Conservation (phyloP, 2,329 filamentous ascomycete genomes). For the Coniochaeta sp. region DNA sequence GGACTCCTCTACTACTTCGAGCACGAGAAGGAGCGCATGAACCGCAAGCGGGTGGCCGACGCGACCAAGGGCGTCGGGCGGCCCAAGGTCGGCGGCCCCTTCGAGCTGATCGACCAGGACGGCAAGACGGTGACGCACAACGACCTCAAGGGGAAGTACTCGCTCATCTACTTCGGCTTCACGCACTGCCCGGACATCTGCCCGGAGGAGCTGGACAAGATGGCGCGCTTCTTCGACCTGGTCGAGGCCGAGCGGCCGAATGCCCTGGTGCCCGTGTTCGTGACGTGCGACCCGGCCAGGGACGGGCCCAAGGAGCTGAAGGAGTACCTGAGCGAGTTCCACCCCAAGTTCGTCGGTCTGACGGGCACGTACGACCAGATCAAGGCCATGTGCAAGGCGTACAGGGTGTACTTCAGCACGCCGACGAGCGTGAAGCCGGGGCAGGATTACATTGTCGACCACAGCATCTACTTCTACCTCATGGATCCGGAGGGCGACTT, state of each 20-base stretch:
- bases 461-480: conserved; percentile 98
- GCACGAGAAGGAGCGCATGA: conserved; percentile 84
- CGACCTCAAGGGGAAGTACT: conserved; percentile 81
- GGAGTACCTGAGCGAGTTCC: conserved; percentile 85
- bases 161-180: conserved; percentile 95
- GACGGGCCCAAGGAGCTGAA: conserved; percentile 82
- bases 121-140: conserved; percentile 70
- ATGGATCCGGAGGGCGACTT: conserved; percentile 99
- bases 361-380: conserved; percentile 92
- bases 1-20: conserved; percentile 87
- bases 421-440: conserved; percentile 81
- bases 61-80: conserved; percentile 87
- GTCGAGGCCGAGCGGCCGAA: conserved; percentile 45
- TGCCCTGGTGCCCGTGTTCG: conserved; percentile 72
- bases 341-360: conserved; percentile 75
- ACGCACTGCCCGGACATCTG: conserved; percentile 98
- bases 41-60: conserved; percentile 81
- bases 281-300: conserved; percentile 89
- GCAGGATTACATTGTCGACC: conserved; percentile 95
- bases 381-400: conserved; percentile 90
- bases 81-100: conserved; percentile 87
- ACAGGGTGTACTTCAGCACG: conserved; percentile 95
- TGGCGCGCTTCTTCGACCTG: conserved; percentile 88
- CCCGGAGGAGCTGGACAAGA: conserved; percentile 98
- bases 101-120: conserved; percentile 75